Percentiles rank a stretch among this genome's conserved stretches.
These are phyloP conservation scores for Rhizophora mangle DNA, from an alignment of 345 rosid genomes.

Conservation along the genomic window DNA sequence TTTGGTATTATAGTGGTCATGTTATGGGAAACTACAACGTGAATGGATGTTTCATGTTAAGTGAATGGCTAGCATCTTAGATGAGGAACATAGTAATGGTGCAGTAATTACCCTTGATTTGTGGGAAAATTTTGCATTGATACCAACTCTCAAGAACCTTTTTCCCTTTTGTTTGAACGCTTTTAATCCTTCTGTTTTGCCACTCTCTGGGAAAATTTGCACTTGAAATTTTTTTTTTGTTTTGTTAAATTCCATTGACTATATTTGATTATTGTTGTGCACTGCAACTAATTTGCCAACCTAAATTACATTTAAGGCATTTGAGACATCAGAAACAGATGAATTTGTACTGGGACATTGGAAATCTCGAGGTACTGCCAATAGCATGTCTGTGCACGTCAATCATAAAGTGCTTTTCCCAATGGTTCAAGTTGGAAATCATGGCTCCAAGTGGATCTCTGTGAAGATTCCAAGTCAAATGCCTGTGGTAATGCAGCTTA, in stretches of 20 bases:
- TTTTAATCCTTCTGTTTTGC: neutral
- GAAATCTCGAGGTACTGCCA: constrained; percentile 57
- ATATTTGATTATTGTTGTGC: neutral
- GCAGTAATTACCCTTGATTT: no score
- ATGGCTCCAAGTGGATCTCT: constrained; percentile 54
- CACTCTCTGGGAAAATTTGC: neutral
- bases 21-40: no score
- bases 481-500: constrained; percentile 69
- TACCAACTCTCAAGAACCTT: no score
- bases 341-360: constrained; percentile 49
- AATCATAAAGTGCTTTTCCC: constrained; percentile 49
- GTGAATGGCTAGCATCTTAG: no score
- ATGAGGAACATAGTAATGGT: no score
- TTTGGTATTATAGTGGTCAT: no score
- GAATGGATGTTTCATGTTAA: no score
- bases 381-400: constrained; percentile 47
- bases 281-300: constrained; percentile 11
- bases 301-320: constrained; percentile 34
- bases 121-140: no score
- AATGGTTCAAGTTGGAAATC: constrained; percentile 46
- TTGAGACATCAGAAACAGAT: constrained; percentile 40
- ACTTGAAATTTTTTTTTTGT: neutral
- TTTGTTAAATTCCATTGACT: neutral
- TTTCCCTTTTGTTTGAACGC: no score
- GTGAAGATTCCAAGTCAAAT: constrained; percentile 62